Percentiles rank a stretch among this genome's conserved stretches.
phyloP scores from a whole-genome alignment of 768 basidiomycete species.

The Asterophora parasitica region DNA sequence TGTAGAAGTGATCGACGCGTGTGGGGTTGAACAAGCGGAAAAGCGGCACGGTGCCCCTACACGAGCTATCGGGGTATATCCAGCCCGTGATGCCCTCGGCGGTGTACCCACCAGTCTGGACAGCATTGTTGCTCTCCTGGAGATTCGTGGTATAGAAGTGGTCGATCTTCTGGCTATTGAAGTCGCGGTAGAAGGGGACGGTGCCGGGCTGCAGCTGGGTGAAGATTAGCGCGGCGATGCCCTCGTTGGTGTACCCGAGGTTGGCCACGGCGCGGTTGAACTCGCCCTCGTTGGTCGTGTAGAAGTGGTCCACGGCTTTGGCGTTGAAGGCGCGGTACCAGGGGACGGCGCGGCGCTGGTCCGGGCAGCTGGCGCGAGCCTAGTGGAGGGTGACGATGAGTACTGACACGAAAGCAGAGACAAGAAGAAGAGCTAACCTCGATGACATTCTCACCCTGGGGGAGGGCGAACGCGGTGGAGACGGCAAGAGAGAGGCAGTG shows the following conservation, averaged over 20 bases:
- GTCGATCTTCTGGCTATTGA: conserved; percentile 9
- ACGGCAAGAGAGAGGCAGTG: too few species aligned
- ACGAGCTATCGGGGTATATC: conserved; percentile 7
- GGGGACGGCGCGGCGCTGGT: not conserved
- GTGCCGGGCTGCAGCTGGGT: not conserved
- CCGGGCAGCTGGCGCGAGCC: too few species aligned
- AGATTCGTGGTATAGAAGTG: conserved; percentile 21
- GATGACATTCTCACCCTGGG: too few species aligned
- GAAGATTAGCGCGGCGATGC: conserved; percentile 13
- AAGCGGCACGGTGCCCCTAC: conserved; percentile 12
- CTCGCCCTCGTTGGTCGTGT: not conserved
- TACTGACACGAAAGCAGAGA: too few species aligned
- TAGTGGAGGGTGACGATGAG: too few species aligned
- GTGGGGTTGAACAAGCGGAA: conserved; percentile 15
- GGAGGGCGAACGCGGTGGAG: too few species aligned
- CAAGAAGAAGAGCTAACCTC: too few species aligned
- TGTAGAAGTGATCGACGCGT: too few species aligned
- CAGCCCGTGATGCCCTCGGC: conserved; percentile 16
- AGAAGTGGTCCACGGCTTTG: not conserved
- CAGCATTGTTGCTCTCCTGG: conserved; percentile 13
- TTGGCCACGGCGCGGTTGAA: conserved; percentile 4
- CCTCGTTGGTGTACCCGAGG: conserved; percentile 7
- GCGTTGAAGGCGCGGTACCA: conserved; percentile 8
- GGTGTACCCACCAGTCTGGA: conserved; percentile 11
- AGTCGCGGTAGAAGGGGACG: conserved; percentile 19